A percentile compares a stretch with the other conserved stretches of the same genome.
Conservation (phyloP, 805 yeast species). For the Alloascoidea hylecoeti region DNA sequence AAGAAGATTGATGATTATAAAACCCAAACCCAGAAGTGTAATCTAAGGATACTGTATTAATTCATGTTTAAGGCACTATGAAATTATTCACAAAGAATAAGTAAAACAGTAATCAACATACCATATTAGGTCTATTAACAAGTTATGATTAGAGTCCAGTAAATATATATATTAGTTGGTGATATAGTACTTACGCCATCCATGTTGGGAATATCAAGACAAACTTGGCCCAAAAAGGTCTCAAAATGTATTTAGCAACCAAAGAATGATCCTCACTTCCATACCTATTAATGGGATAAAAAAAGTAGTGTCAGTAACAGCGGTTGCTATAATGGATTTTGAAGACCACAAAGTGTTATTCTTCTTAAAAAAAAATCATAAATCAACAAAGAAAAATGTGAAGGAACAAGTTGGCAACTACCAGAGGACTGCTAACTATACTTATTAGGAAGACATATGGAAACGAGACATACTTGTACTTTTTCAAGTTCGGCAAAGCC, state of each 20-base stretch:
- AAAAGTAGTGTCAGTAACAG: too few relatives aligned
- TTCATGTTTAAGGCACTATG: conserved; percentile 40
- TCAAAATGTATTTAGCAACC: conserved; percentile 58
- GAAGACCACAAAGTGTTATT: too few relatives aligned
- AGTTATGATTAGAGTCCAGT: not conserved
- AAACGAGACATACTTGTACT: conserved; percentile 27
- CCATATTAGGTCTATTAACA: conserved; percentile 9
- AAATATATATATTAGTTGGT: not conserved
- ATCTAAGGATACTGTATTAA: too few relatives aligned
- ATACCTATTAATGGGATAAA: conserved; percentile 25
- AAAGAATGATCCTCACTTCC: conserved; percentile 62
- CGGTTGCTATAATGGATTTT: too few relatives aligned
- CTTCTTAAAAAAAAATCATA: conserved; percentile 21
- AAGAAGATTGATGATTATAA: conserved; percentile 48
- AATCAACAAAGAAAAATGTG: not conserved
- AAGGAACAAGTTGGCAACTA: not conserved
- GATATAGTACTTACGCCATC: conserved; percentile 43
- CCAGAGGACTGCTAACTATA: not conserved
- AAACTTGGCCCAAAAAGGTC: conserved; percentile 70
- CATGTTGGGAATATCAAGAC: conserved; percentile 64
- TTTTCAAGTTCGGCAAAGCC: conserved; percentile 35
- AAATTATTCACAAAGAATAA: not conserved
- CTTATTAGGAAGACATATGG: too few relatives aligned
- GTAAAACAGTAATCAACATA: conserved; percentile 1
- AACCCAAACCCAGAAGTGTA: conserved; percentile 66